Evolutionary conservation across 371 early-diverging fungal genomes (phyloP).

Genomic region (Syncephalastrum contaminatum): DNA sequence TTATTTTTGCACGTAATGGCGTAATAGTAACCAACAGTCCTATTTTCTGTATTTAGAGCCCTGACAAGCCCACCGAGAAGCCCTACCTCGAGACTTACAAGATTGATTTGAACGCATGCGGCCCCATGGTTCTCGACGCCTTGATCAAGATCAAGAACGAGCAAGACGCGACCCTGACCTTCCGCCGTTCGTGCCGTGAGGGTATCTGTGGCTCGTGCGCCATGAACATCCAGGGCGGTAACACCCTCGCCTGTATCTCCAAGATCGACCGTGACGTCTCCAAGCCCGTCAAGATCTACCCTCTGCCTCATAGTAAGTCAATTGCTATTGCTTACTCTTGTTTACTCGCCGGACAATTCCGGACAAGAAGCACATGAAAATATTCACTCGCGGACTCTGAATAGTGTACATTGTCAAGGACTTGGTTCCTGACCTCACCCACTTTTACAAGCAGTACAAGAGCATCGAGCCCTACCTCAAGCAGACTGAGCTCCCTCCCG

Average conservation of each 20-base stretch:
- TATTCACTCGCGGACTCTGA: background rate
- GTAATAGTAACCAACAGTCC: background rate
- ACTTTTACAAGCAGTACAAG: conserved; percentile 97
- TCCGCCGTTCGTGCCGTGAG: conserved; percentile 79
- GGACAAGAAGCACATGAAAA: background rate
- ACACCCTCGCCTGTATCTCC: conserved; percentile 92
- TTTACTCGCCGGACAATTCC: background rate
- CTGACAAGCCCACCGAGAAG: conserved; percentile 87
- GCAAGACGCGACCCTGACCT: conserved; percentile 89
- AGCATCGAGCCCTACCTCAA: conserved; percentile 93
- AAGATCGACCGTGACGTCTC: conserved; percentile 75
- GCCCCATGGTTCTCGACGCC: conserved; percentile 96
- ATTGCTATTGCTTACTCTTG: background rate
- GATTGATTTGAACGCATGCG: conserved; percentile 87
- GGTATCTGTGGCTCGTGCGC: conserved; percentile 96
- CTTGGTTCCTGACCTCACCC: conserved; percentile 88
- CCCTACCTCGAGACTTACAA: conserved; percentile 86
- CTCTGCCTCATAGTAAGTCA: conserved; percentile 90
- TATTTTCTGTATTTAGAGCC: conserved; percentile 55
- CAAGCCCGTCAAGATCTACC: conserved; percentile 85
- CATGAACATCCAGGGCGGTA: conserved; percentile 95
- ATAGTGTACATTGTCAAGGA: conserved; percentile 84
- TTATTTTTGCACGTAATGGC: background rate
- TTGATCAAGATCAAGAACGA: conserved; percentile 96
- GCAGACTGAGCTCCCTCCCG: conserved; percentile 71